phyloP scores from a whole-genome alignment of 495 filamentous ascomycete genomes.

The Lophiotrema nucula region DNA sequence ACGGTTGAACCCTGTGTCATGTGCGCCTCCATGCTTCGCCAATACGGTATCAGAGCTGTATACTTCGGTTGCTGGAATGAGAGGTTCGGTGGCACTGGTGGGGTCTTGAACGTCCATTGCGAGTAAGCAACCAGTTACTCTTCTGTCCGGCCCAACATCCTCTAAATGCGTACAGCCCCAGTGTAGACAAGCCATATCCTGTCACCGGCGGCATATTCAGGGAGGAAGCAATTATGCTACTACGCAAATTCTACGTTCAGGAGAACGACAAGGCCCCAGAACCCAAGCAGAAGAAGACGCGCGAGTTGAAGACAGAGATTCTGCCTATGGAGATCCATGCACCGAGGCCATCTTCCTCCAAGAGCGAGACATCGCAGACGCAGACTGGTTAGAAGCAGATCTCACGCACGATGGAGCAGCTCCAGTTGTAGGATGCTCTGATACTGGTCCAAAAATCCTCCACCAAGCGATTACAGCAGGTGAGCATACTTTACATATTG shows the following conservation, averaged over 20 bases:
- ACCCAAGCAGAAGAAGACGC: conserved; percentile 55
- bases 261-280: conserved; percentile 82
- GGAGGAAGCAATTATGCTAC: conserved; percentile 84
- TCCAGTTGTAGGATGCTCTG: no score
- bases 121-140: conserved; percentile 53
- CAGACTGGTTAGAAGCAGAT: no score
- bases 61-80: conserved; percentile 96
- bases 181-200: conserved; percentile 69
- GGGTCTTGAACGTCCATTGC: conserved; percentile 80
- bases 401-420: no score
- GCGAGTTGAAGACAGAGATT: conserved; percentile 54
- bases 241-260: conserved; percentile 93
- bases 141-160: background rate
- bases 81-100: conserved; percentile 91
- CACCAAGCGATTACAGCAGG: no score
- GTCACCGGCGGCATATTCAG: conserved; percentile 79
- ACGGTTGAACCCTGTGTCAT: conserved; percentile 98
- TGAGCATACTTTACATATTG: no score
- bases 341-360: conserved; percentile 15
- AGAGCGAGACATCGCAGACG: no score
- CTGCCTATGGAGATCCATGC: conserved; percentile 37
- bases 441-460: no score
- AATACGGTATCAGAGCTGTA: conserved; percentile 76
- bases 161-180: conserved; percentile 40
- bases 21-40: conserved; percentile 90